These are phyloP conservation scores for Pythium utonaiense DNA, from an alignment of 352 stramenopile species.

Conservation along the genomic window DNA sequence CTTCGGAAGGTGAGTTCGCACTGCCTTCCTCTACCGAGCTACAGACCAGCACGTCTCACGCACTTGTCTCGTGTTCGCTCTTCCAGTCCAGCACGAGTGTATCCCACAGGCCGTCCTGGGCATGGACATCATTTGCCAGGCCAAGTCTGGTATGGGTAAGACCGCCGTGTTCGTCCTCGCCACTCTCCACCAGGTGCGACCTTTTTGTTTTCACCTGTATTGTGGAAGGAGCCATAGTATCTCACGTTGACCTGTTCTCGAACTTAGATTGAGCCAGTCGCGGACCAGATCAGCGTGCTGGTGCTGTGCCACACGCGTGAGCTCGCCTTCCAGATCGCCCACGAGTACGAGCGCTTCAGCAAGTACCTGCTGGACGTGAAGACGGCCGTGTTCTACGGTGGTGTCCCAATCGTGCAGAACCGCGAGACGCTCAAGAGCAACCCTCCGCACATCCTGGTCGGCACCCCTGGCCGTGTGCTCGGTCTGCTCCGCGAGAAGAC, in stretches of 20 bases:
- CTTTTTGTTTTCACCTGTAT: neutral
- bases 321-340: slow-evolving; percentile 99
- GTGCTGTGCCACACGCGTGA: slow-evolving; percentile 99
- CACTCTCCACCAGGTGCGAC: slow-evolving; percentile 96
- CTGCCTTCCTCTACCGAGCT: neutral
- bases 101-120: slow-evolving; percentile 99
- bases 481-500: slow-evolving; percentile 92
- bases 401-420: slow-evolving; percentile 94
- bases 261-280: slow-evolving; percentile 82
- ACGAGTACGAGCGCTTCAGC: slow-evolving; percentile 99
- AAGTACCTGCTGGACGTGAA: slow-evolving; percentile 98
- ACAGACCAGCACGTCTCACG: neutral
- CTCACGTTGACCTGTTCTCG: neutral
- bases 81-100: slow-evolving; percentile 96
- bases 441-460: slow-evolving; percentile 96
- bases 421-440: slow-evolving; percentile 97
- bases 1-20: slow-evolving; percentile 91
- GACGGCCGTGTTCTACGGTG: slow-evolving; percentile 96
- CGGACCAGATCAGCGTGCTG: slow-evolving; percentile 93
- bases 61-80: neutral
- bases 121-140: slow-evolving; percentile 99
- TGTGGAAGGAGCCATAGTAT: slow-evolving; percentile 2
- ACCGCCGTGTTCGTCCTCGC: slow-evolving; percentile 99
- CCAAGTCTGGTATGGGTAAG: slow-evolving; percentile 99
- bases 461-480: slow-evolving; percentile 95